Evolutionary conservation across 192 early-diverging fungal species (phyloP).

Genomic region (Mortierella hygrophila): DNA sequence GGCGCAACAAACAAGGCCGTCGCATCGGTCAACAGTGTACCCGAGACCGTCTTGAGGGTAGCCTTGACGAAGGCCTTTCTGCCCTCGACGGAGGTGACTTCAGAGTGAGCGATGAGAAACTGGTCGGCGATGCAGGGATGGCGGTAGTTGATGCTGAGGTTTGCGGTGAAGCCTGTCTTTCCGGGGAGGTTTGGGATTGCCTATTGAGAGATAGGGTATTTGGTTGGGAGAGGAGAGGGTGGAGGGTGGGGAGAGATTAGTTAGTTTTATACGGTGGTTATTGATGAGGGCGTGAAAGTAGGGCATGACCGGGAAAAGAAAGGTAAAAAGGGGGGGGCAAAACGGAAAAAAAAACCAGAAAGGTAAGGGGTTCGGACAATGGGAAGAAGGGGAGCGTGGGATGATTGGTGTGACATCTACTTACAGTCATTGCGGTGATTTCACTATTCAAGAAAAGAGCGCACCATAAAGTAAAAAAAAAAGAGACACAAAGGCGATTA

Average conservation of each 20-base stretch:
- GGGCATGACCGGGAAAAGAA: background rate
- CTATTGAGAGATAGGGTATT: slow-evolving; percentile 13
- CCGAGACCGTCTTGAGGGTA: slow-evolving; percentile 70
- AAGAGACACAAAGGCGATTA: background rate
- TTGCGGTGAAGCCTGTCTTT: slow-evolving; percentile 79
- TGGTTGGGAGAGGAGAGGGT: background rate
- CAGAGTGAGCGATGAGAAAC: slow-evolving; percentile 66
- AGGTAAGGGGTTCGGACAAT: background rate
- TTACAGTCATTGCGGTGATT: slow-evolving; percentile 55
- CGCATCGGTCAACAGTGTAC: slow-evolving; percentile 71
- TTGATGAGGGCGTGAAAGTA: background rate
- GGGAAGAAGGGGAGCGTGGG: slow-evolving; percentile 1
- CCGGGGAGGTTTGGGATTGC: slow-evolving; percentile 71
- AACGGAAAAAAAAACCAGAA: too few relatives aligned
- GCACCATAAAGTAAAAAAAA: background rate
- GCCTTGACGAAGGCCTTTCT: slow-evolving; percentile 78
- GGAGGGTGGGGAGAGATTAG: background rate
- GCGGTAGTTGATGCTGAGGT: slow-evolving; percentile 83
- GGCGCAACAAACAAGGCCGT: slow-evolving; percentile 76
- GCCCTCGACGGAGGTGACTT: slow-evolving; percentile 71
- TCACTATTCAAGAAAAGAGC: slow-evolving; percentile 25
- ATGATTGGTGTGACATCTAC: background rate
- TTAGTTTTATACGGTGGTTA: background rate
- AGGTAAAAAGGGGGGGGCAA: background rate
- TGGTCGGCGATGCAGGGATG: slow-evolving; percentile 73